These are phyloP conservation scores for Cavenderia fasciculata DNA, from an alignment of 78 protist species.

Conservation along the genomic window DNA sequence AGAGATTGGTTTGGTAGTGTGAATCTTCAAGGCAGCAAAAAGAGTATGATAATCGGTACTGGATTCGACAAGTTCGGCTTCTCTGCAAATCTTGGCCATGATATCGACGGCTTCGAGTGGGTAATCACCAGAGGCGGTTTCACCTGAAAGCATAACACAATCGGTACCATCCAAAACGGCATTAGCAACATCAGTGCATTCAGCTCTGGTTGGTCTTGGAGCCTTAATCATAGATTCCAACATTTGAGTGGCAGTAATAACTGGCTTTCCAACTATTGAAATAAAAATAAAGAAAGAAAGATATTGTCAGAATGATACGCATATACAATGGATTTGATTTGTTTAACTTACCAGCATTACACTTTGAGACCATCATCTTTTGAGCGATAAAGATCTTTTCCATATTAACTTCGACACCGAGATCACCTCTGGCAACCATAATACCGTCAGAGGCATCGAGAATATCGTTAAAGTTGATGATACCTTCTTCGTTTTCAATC, in stretches of 20 bases:
- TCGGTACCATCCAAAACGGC: conserved; percentile 96
- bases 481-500: conserved; percentile 94
- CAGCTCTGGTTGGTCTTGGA: conserved; percentile 96
- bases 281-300: background rate
- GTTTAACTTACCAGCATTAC: conserved; percentile 35
- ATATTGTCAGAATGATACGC: background rate
- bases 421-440: conserved; percentile 98
- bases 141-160: conserved; percentile 94
- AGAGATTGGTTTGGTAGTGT: conserved; percentile 32
- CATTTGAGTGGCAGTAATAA: conserved; percentile 97
- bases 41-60: conserved; percentile 71
- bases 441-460: conserved; percentile 92
- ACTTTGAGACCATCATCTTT: conserved; percentile 92
- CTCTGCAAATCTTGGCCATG: conserved; percentile 82
- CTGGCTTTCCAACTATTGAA: conserved; percentile 90
- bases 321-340: background rate
- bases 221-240: conserved; percentile 91
- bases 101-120: conserved; percentile 85
- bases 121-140: conserved; percentile 85
- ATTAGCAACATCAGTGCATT: conserved; percentile 96
- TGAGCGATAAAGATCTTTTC: conserved; percentile 91
- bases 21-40: conserved; percentile 59
- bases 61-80: conserved; percentile 77
- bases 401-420: conserved; percentile 94
- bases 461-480: conserved; percentile 91